Percentiles rank a stretch among this genome's conserved stretches.
Conservation (phyloP, 345 rosid species). For the Rubroshorea leprosula region DNA sequence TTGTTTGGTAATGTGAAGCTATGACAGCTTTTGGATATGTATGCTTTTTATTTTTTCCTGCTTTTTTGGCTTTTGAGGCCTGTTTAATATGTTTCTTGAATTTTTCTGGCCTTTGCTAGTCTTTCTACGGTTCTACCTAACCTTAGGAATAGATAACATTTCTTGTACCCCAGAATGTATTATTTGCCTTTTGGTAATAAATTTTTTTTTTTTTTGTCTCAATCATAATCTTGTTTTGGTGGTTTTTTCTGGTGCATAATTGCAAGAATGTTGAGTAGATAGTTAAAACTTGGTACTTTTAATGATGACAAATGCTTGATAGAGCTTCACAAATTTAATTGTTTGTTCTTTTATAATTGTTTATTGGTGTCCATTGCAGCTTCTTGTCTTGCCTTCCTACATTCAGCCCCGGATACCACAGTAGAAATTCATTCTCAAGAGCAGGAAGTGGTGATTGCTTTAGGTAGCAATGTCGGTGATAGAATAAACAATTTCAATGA, state of each 20-base stretch:
- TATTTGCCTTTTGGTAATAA: too few species aligned
- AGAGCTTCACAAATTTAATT: background rate
- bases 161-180: too few species aligned
- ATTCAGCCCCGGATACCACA: constrained; percentile 24
- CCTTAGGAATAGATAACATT: too few species aligned
- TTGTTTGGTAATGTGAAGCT: too few species aligned
- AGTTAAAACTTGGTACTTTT: background rate
- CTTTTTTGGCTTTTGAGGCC: too few species aligned
- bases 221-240: too few species aligned
- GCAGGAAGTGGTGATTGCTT: constrained; percentile 82
- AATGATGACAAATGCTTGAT: background rate
- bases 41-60: too few species aligned
- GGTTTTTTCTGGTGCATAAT: background rate
- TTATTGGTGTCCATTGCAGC: constrained; percentile 26
- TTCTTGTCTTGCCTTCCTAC: constrained; percentile 26
- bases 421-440: constrained; percentile 57
- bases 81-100: too few species aligned
- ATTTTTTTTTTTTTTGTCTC: too few species aligned
- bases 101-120: too few species aligned
- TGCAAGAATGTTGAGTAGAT: background rate
- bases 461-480: constrained; percentile 88
- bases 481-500: constrained; percentile 59
- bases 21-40: too few species aligned
- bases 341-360: constrained; percentile 9
- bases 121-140: too few species aligned